A percentile compares a stretch with the other conserved stretches of the same genome.
phyloP scores from a whole-genome alignment of 1,284 basidiomycete genomes.

The Abortiporus biennis region DNA sequence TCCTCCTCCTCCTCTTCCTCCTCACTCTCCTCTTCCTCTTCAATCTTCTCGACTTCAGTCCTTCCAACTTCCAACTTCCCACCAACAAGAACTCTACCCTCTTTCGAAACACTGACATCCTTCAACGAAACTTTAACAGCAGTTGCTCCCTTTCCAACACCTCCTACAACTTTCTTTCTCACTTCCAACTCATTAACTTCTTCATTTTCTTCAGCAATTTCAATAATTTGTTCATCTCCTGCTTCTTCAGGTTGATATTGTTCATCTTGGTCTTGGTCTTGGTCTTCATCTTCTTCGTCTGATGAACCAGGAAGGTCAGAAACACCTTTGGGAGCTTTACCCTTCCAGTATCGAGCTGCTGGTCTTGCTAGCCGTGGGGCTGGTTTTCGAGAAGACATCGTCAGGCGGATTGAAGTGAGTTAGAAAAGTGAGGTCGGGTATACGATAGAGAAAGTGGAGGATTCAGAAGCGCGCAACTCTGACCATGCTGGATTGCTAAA shows the following conservation, averaged over 20 bases:
- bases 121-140: constrained; percentile 66
- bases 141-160: constrained; percentile 31
- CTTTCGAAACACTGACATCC: constrained; percentile 66
- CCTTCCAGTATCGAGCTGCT: constrained; percentile 78
- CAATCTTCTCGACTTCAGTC: constrained; percentile 53
- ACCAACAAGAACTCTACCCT: constrained; percentile 67
- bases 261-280: constrained; percentile 27
- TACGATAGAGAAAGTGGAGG: no score
- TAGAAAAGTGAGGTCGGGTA: no score
- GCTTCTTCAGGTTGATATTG: constrained; percentile 33
- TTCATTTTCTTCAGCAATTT: constrained; percentile 38
- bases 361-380: constrained; percentile 67
- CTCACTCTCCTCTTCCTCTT: constrained; percentile 47
- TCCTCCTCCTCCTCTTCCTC: constrained; percentile 39
- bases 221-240: constrained; percentile 49
- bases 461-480: no score
- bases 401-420: no score
- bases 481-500: no score
- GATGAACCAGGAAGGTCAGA: constrained; percentile 49
- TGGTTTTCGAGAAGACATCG: constrained; percentile 43
- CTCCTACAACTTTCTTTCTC: constrained; percentile 20
- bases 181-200: constrained; percentile 26
- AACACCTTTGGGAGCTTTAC: constrained; percentile 75
- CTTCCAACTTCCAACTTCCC: constrained; percentile 63
- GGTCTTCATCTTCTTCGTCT: constrained; percentile 42